Evolutionary conservation across 2,329 filamentous ascomycete species (phyloP).

Genomic region (Diaporthe sp.): DNA sequence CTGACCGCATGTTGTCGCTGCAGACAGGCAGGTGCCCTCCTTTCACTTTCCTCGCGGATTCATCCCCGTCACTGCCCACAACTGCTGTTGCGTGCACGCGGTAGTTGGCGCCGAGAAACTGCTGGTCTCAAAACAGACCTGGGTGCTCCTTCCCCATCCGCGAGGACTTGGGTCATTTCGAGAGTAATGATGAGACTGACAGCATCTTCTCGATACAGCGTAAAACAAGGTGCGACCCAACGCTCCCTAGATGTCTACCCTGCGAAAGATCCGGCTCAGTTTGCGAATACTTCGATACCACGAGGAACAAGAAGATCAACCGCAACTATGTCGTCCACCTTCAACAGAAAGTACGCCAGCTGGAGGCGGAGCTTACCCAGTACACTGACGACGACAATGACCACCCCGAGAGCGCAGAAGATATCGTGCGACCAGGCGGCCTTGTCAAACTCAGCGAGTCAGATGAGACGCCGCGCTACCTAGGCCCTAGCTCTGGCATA

Average conservation of each 20-base stretch:
- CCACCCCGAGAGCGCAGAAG: conserved; percentile 77
- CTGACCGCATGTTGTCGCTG: conserved; percentile 84
- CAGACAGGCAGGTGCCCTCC: conserved; percentile 70
- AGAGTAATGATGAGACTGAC: conserved; percentile 16
- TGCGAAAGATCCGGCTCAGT: conserved; percentile 91
- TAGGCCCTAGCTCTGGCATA: conserved; percentile 95
- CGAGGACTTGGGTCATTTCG: background rate
- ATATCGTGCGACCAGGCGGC: conserved; percentile 87
- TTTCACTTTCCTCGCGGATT: background rate
- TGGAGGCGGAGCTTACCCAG: conserved; percentile 84
- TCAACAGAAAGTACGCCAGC: conserved; percentile 83
- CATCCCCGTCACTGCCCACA: background rate
- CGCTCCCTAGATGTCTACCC: conserved; percentile 88
- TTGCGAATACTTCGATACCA: conserved; percentile 95
- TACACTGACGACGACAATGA: conserved; percentile 82
- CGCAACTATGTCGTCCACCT: conserved; percentile 93
- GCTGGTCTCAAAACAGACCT: background rate
- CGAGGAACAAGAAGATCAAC: conserved; percentile 86
- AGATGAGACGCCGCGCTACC: conserved; percentile 86
- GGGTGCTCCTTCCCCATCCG: background rate
- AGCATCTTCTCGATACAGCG: conserved; percentile 64
- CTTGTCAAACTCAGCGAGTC: conserved; percentile 86
- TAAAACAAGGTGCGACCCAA: conserved; percentile 96
- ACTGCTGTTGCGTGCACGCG: background rate
- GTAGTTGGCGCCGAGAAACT: background rate